These are phyloP conservation scores for Styphnolobium japonicum DNA, from an alignment of 306 rosid species.

Conservation along the genomic window DNA sequence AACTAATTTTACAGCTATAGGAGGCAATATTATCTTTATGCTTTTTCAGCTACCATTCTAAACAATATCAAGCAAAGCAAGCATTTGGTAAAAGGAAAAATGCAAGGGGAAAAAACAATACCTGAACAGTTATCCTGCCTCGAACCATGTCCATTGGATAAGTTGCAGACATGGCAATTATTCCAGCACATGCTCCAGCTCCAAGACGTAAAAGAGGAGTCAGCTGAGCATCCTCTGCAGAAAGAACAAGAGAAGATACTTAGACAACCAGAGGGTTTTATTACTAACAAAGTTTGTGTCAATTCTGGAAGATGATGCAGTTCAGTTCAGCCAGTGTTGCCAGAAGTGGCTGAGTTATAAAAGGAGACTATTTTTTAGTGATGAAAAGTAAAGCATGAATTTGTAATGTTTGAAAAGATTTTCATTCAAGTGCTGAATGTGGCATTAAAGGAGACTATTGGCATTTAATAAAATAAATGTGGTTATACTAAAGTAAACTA, in stretches of 20 bases:
- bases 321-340: background rate
- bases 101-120: conserved; percentile 19
- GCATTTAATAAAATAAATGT: background rate
- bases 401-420: background rate
- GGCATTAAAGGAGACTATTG: background rate
- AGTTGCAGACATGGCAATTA: conserved; percentile 99
- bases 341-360: background rate
- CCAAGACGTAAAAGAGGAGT: conserved; percentile 94
- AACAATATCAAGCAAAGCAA: background rate
- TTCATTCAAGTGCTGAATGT: background rate
- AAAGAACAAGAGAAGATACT: conserved; percentile 17
- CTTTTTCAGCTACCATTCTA: background rate
- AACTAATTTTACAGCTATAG: conserved; percentile 1
- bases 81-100: conserved; percentile 16
- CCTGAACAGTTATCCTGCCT: conserved; percentile 98
- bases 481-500: background rate
- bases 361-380: background rate
- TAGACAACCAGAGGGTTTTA: background rate
- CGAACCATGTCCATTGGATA: conserved; percentile 99
- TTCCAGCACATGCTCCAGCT: conserved; percentile 99
- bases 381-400: background rate
- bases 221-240: conserved; percentile 92
- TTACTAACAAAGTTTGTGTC: background rate
- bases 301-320: background rate
- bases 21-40: background rate